Conservation (phyloP, 345 rosid species). For the Rhizophora apiculata region DNA sequence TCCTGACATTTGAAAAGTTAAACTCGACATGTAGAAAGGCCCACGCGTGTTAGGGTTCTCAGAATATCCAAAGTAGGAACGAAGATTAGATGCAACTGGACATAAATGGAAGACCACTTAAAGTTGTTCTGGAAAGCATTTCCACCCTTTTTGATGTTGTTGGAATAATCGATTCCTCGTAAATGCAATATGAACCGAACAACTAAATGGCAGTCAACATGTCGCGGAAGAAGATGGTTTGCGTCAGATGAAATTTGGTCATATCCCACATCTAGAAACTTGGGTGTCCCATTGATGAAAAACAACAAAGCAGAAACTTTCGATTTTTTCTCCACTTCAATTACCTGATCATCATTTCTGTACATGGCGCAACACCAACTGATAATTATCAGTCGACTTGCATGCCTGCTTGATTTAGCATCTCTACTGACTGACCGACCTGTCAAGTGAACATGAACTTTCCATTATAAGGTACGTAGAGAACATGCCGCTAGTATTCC, state of each 20-base stretch:
- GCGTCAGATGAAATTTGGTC: background rate
- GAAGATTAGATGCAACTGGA: background rate
- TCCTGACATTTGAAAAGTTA: too few species aligned
- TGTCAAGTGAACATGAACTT: too few species aligned
- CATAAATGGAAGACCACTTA: background rate
- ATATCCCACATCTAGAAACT: background rate
- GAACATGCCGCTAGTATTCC: background rate
- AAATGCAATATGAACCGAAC: background rate
- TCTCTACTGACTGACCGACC: too few species aligned
- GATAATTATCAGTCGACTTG: too few species aligned
- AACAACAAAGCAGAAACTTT: background rate
- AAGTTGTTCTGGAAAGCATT: background rate
- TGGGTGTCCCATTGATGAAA: background rate
- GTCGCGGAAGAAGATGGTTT: background rate
- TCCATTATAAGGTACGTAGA: background rate
- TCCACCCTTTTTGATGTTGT: background rate
- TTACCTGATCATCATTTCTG: too few species aligned
- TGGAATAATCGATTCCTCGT: background rate
- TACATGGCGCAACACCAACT: too few species aligned
- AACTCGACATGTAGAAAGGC: too few species aligned
- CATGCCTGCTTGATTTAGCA: too few species aligned
- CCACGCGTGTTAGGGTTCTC: too few species aligned
- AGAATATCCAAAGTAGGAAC: too few species aligned
- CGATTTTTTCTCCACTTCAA: background rate
- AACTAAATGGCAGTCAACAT: conserved; percentile 11